phyloP scores from a whole-genome alignment of 208 protist species.

The Strigomonas culicis region DNA sequence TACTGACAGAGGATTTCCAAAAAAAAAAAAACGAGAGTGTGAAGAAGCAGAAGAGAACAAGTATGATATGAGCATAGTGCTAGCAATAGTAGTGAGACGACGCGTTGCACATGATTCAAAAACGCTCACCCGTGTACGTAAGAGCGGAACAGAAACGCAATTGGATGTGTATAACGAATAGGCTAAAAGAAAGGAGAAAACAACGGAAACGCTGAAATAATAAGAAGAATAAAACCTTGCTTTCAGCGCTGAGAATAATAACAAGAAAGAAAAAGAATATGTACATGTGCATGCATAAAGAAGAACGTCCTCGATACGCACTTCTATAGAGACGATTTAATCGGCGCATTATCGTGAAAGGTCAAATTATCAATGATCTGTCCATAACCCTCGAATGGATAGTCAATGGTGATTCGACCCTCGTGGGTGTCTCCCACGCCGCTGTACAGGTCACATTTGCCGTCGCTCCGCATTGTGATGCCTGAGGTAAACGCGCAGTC shows the following conservation, averaged over 20 bases:
- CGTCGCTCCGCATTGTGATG: slow-evolving; percentile 45
- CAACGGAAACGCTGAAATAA: not conserved
- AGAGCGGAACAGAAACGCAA: not conserved
- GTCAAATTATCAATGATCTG: slow-evolving; percentile 24
- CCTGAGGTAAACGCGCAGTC: slow-evolving; percentile 56
- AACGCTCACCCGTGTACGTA: too few species aligned
- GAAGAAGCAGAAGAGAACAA: not conserved
- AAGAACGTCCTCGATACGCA: too few species aligned
- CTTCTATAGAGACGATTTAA: too few species aligned
- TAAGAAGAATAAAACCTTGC: slow-evolving; percentile 2
- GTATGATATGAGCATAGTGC: not conserved
- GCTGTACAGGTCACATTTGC: slow-evolving; percentile 53
- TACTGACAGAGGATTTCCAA: not conserved
- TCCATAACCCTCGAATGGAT: slow-evolving; percentile 56
- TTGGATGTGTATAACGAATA: not conserved
- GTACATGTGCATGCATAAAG: not conserved
- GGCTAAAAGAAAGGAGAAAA: slow-evolving; percentile 1
- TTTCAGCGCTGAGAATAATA: not conserved
- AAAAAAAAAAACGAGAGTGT: slow-evolving; percentile 1
- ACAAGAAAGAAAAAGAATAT: not conserved
- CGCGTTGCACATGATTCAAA: not conserved
- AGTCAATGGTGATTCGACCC: slow-evolving; percentile 44
- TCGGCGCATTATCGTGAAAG: slow-evolving; percentile 3
- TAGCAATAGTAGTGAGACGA: not conserved
- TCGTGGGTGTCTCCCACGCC: slow-evolving; percentile 32